A percentile compares a stretch with the other conserved stretches of the same genome.
These are phyloP conservation scores for Hyphopichia khmerensis DNA, from an alignment of 1,139 yeast species.

Conservation along the genomic window DNA sequence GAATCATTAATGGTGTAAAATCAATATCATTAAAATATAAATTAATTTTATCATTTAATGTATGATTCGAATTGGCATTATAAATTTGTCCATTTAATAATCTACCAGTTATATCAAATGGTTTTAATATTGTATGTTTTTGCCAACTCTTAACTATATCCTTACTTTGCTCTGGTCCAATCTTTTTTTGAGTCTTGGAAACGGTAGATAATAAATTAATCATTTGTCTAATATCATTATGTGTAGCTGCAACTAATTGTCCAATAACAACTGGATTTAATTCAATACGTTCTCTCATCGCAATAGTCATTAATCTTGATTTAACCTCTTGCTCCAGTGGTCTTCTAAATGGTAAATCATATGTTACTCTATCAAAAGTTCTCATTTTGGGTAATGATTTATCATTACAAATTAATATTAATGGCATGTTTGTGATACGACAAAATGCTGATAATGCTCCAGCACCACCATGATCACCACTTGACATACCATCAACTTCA, in stretches of 20 bases:
- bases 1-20: constrained; percentile 92
- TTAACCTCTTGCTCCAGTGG: constrained; percentile 82
- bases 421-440: constrained; percentile 80
- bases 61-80: constrained; percentile 50
- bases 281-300: constrained; percentile 77
- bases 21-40: constrained; percentile 94
- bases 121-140: constrained; percentile 86
- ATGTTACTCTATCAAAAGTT: constrained; percentile 85
- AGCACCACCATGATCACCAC: constrained; percentile 98
- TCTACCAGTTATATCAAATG: constrained; percentile 85
- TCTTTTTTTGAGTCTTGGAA: constrained; percentile 62
- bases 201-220: constrained; percentile 86
- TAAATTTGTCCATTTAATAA: constrained; percentile 64
- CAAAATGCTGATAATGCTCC: constrained; percentile 92
- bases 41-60: constrained; percentile 81
- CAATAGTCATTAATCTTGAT: constrained; percentile 87
- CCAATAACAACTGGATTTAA: constrained; percentile 80
- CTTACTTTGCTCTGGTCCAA: constrained; percentile 51
- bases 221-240: constrained; percentile 92
- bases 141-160: constrained; percentile 74
- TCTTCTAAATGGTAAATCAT: constrained; percentile 81
- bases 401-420: constrained; percentile 93
- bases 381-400: constrained; percentile 92
- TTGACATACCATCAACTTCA: constrained; percentile 99
- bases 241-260: constrained; percentile 80